These are phyloP conservation scores for Chenopodium formosanum DNA, from an alignment of 148 eudicot species.

Conservation along the genomic window DNA sequence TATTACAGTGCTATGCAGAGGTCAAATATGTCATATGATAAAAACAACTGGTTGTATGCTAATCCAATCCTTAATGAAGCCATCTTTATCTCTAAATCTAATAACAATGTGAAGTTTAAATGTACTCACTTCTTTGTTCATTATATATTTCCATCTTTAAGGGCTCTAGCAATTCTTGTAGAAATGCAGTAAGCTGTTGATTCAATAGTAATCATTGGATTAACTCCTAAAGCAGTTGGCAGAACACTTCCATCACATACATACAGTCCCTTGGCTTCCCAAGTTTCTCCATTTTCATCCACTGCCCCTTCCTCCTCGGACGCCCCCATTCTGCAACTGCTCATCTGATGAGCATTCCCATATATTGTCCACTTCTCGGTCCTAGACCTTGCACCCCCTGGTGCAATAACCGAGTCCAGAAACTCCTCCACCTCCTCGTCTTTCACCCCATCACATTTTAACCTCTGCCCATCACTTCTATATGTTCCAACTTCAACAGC, in stretches of 20 bases:
- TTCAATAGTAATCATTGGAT: constrained; percentile 92
- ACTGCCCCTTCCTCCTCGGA: constrained; percentile 64
- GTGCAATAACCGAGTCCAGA: constrained; percentile 54
- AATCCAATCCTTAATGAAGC: too few relatives aligned
- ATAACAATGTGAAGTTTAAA: background rate
- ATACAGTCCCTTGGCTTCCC: constrained; percentile 83
- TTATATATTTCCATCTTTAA: constrained; percentile 29
- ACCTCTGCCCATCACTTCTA: constrained; percentile 78
- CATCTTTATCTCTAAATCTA: background rate
- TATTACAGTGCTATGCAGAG: too few relatives aligned
- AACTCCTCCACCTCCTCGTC: constrained; percentile 68
- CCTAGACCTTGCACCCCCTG: constrained; percentile 57
- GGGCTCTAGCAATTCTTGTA: constrained; percentile 42
- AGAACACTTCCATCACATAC: constrained; percentile 85
- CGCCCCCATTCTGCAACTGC: constrained; percentile 85
- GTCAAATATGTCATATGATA: too few relatives aligned
- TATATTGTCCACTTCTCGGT: constrained; percentile 59
- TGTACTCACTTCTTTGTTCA: background rate
- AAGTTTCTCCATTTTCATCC: constrained; percentile 79
- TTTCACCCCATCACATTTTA: constrained; percentile 53
- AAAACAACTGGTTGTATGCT: too few relatives aligned
- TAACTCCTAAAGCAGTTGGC: constrained; percentile 82
- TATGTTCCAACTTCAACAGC: constrained; percentile 86
- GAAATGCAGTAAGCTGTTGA: constrained; percentile 80
- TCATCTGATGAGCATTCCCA: constrained; percentile 88